Evolutionary conservation across 495 filamentous ascomycete genomes (phyloP), one percentile per base, ranked within the genome.

Genomic region (Sporormia fimetaria): DNA sequence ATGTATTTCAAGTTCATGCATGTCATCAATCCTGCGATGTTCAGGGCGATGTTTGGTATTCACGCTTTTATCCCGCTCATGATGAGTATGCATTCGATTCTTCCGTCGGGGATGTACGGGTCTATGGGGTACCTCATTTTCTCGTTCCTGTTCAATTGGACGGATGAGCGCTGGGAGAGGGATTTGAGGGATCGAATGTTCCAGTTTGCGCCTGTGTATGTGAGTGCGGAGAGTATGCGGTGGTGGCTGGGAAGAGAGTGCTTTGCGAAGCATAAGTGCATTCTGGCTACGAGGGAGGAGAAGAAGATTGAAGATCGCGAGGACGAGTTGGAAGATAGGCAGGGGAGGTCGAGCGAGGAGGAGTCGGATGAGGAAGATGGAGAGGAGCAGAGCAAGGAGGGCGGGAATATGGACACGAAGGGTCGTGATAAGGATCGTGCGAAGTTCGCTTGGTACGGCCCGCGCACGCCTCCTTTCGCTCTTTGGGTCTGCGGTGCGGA

Each of bases 221-320:
- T 94, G 18, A 83, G 77, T 42, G 75, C 83, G 4, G 88, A 96
- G 64, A 80, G 75, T 16, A 94, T 96, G 81, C 71, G 84, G 0
- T 96, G 88, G 90, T 96, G 88, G 88, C 68, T 96, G 1, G 90
- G 90, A 0, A 63, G 80, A 1, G 85, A 92, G 52, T 84, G 87
- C 49, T 96, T 96, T 57, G 85, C 90, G 0, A 81, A 69, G 46
- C 86, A 95, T 45, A 82, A 82, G 58, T 96, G 90, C 59, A 93
- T 96, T 36, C 68, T 96, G 7, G 69, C 81, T 4, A 88, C 86
- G 2, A 67, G 71, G 22, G 79, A 87, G 44, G 75, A 84, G 43
- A 67, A 68, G 46, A 62, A 60, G 33, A 61, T 66, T 4, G 81
- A 88, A 49, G 76, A 80, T 38, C 31, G 42, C 7, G 65, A 69